These are phyloP conservation scores for Podila horticola DNA, from an alignment of 192 early-diverging fungal species.

Conservation along the genomic window DNA sequence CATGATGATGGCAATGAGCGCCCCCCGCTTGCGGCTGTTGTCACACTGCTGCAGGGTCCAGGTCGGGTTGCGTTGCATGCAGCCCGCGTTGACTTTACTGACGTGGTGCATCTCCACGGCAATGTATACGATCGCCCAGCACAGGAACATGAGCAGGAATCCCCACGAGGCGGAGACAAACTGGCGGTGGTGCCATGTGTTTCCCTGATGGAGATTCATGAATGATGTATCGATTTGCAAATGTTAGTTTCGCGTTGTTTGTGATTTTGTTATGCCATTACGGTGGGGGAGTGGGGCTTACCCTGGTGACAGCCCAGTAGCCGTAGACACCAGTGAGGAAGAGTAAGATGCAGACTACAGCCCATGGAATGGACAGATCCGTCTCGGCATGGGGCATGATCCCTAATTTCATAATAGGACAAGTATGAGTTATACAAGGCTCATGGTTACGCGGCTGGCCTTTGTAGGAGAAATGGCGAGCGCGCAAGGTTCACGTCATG, in stretches of 20 bases:
- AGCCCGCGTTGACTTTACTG: slow-evolving; percentile 25
- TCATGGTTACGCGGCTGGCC: too few relatives aligned
- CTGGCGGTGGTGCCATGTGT: slow-evolving; percentile 40
- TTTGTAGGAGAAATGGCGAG: too few relatives aligned
- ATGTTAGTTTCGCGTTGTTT: neutral
- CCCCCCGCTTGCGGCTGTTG: slow-evolving; percentile 6
- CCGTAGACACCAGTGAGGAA: slow-evolving; percentile 29
- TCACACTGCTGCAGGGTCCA: slow-evolving; percentile 22
- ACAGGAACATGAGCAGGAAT: slow-evolving; percentile 41
- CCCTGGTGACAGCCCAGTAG: slow-evolving; percentile 25
- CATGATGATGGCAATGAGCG: slow-evolving; percentile 18
- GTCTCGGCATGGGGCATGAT: slow-evolving; percentile 48
- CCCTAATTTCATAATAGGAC: slow-evolving; percentile 10
- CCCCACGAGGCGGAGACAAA: slow-evolving; percentile 42
- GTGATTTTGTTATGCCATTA: neutral
- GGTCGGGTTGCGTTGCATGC: slow-evolving; percentile 4
- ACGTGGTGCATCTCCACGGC: slow-evolving; percentile 18
- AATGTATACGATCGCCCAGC: slow-evolving; percentile 45
- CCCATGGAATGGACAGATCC: slow-evolving; percentile 41
- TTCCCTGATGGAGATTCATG: slow-evolving; percentile 7
- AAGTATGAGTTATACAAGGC: neutral
- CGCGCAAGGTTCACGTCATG: too few relatives aligned
- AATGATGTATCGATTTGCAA: neutral
- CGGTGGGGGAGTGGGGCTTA: neutral
- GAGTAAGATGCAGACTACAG: slow-evolving; percentile 23